phyloP scores from a whole-genome alignment of 2,329 filamentous ascomycete species.

The Cyphellophora europaea region DNA sequence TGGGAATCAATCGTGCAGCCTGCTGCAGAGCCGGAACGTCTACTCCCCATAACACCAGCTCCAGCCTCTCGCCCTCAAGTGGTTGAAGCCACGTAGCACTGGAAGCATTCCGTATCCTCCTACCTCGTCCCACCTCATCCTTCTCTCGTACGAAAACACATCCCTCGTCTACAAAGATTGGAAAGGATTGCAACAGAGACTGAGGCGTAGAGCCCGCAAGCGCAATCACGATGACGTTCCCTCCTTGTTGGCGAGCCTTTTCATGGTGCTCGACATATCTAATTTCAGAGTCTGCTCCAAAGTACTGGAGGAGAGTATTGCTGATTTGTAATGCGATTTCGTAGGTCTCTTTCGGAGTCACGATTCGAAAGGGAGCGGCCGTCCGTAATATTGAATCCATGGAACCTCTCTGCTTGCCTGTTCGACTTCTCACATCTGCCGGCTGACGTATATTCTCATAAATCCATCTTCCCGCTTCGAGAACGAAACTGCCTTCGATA shows the following conservation, averaged over 20 bases:
- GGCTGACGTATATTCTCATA: too few relatives aligned
- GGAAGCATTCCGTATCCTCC: conserved; percentile 29
- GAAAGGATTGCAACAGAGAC: conserved; percentile 16
- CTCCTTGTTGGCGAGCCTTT: conserved; percentile 14
- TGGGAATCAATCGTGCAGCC: conserved; percentile 45
- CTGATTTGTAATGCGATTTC: conserved; percentile 44
- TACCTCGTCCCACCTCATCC: conserved; percentile 9
- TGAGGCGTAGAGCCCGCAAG: conserved; percentile 17
- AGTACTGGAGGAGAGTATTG: conserved; percentile 50
- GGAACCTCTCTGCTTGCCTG: conserved; percentile 41
- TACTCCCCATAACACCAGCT: conserved; percentile 47
- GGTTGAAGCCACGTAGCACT: conserved; percentile 45
- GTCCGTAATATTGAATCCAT: conserved; percentile 46
- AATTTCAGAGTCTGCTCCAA: conserved; percentile 42
- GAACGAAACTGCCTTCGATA: conserved; percentile 24
- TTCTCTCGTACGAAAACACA: conserved; percentile 6
- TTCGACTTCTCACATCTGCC: too few relatives aligned
- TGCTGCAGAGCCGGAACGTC: conserved; percentile 38
- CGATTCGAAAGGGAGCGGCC: conserved; percentile 17
- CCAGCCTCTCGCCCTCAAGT: conserved; percentile 36
- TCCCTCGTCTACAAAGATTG: conserved; percentile 20
- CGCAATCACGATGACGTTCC: conserved; percentile 36
- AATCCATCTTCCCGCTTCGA: conserved; percentile 16
- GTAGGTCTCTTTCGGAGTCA: conserved; percentile 10
- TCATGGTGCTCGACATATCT: conserved; percentile 7